These are phyloP conservation scores for Yamadazyma olivae DNA, from an alignment of 805 yeast species.

Conservation along the genomic window DNA sequence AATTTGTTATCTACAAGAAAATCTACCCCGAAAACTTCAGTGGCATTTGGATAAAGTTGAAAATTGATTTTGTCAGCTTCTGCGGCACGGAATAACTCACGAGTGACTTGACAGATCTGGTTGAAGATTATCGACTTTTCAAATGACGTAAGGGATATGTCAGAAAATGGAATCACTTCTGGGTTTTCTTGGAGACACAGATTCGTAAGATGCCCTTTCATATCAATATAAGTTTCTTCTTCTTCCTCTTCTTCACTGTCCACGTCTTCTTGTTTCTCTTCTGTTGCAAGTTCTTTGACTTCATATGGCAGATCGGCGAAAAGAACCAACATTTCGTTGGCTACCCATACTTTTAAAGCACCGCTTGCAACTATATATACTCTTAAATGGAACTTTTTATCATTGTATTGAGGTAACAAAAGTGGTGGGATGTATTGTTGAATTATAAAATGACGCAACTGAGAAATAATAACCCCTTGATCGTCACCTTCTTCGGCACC, in stretches of 20 bases:
- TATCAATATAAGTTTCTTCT: slow-evolving; percentile 30
- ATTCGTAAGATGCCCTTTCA: slow-evolving; percentile 85
- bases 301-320: slow-evolving; percentile 57
- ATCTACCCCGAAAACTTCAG: slow-evolving; percentile 88
- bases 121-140: slow-evolving; percentile 43
- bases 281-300: slow-evolving; percentile 16
- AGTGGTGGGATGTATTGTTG: slow-evolving; percentile 80
- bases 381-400: slow-evolving; percentile 85
- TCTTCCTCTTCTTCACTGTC: slow-evolving; percentile 18
- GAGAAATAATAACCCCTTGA: slow-evolving; percentile 73
- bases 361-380: slow-evolving; percentile 78
- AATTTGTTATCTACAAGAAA: slow-evolving; percentile 41
- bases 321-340: slow-evolving; percentile 73
- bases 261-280: too few species aligned
- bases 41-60: slow-evolving; percentile 73
- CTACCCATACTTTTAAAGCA: slow-evolving; percentile 73
- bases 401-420: slow-evolving; percentile 54
- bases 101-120: slow-evolving; percentile 59
- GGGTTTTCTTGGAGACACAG: slow-evolving; percentile 75
- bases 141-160: slow-evolving; percentile 41
- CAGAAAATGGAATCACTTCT: slow-evolving; percentile 64
- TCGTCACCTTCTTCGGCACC: slow-evolving; percentile 49
- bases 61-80: slow-evolving; percentile 81
- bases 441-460: slow-evolving; percentile 84
- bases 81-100: slow-evolving; percentile 81